phyloP scores from a whole-genome alignment of 352 stramenopile species.

The Phytophthora foliorum region DNA sequence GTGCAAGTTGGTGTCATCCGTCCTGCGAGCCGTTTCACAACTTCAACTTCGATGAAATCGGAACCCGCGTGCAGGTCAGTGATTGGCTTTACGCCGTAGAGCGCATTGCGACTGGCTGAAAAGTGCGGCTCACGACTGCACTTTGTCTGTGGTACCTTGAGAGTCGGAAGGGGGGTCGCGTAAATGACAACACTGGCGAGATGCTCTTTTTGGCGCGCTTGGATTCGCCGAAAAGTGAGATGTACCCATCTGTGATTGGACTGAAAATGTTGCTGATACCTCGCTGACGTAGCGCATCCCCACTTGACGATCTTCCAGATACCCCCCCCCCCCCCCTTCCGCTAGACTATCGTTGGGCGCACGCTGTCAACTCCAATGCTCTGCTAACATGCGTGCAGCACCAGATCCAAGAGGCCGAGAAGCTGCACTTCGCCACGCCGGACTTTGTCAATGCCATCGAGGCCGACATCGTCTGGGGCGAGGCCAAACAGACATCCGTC shows the following conservation, averaged over 20 bases:
- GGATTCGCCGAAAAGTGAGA: slow-evolving; percentile 18
- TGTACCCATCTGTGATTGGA: slow-evolving; percentile 23
- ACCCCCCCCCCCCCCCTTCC: slow-evolving; percentile 15
- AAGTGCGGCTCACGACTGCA: slow-evolving; percentile 23
- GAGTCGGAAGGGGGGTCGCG: slow-evolving; percentile 15
- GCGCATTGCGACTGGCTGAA: slow-evolving; percentile 16
- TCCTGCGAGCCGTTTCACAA: slow-evolving; percentile 23
- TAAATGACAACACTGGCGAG: slow-evolving; percentile 24
- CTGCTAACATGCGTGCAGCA: slow-evolving; percentile 40
- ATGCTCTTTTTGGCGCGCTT: slow-evolving; percentile 10
- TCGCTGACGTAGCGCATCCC: slow-evolving; percentile 20
- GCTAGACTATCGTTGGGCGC: slow-evolving; percentile 70
- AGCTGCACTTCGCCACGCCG: slow-evolving; percentile 16
- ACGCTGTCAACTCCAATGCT: slow-evolving; percentile 67
- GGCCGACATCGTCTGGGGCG: slow-evolving; percentile 78
- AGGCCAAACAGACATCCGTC: slow-evolving; percentile 53
- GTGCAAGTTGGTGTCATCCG: slow-evolving; percentile 22
- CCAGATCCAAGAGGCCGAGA: slow-evolving; percentile 39
- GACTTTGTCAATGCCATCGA: slow-evolving; percentile 71
- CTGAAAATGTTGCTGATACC: background rate
- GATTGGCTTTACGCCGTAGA: slow-evolving; percentile 6
- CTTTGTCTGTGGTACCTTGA: slow-evolving; percentile 1
- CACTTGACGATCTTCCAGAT: slow-evolving; percentile 33
- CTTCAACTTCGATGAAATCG: slow-evolving; percentile 29
- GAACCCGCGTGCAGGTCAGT: background rate